phyloP scores from a whole-genome alignment of 2,329 filamentous ascomycete genomes.

The Leptographium galeiforme region DNA sequence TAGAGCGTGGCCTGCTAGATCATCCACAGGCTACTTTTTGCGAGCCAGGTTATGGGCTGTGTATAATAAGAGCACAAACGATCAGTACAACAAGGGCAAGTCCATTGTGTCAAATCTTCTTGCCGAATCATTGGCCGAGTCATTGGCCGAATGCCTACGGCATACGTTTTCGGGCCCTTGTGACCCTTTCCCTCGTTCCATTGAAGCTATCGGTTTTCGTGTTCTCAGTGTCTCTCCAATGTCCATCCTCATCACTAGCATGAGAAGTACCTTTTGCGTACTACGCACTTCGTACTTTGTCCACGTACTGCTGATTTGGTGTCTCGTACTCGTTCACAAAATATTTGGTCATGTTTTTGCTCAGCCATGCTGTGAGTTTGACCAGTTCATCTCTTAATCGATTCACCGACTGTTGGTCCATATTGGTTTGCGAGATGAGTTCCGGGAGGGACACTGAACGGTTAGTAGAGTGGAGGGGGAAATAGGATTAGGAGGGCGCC shows the following conservation, averaged over 20 bases:
- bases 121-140: neutral
- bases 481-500: neutral
- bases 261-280: neutral
- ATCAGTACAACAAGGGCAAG: too few relatives aligned
- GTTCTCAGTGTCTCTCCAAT: neutral
- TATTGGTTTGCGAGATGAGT: slow-evolving; percentile 91
- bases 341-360: slow-evolving; percentile 61
- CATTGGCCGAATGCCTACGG: neutral
- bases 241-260: neutral
- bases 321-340: slow-evolving; percentile 68
- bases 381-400: slow-evolving; percentile 79
- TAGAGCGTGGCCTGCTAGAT: too few relatives aligned
- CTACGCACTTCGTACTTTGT: slow-evolving; percentile 43
- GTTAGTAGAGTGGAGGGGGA: neutral
- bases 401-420: slow-evolving; percentile 84
- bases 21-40: too few relatives aligned
- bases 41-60: neutral
- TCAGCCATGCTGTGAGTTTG: slow-evolving; percentile 77
- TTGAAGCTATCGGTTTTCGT: neutral
- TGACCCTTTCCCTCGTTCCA: neutral
- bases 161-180: neutral
- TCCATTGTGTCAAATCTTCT: too few relatives aligned
- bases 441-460: slow-evolving; percentile 72
- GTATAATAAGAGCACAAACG: neutral
- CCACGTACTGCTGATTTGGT: slow-evolving; percentile 56